Conservation (phyloP, 2,329 filamentous ascomycete genomes). For the Proliferodiscus dingleyae region DNA sequence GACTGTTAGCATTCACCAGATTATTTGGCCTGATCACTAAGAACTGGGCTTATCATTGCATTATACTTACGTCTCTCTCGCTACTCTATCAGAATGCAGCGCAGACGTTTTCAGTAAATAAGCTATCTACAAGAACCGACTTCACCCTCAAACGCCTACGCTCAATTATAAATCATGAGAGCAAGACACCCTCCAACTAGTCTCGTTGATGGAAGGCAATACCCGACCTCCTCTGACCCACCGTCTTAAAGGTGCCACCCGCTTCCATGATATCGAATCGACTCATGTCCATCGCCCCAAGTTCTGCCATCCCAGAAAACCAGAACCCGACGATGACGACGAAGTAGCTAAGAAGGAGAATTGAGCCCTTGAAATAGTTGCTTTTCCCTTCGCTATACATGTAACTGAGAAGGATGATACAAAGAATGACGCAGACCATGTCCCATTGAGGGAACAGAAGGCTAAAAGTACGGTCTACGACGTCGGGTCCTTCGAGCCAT, state of each 20-base stretch:
- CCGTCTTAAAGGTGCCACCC: constrained; percentile 31
- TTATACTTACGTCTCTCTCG: no score
- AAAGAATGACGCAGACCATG: constrained; percentile 94
- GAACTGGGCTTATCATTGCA: no score
- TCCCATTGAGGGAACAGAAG: constrained; percentile 99
- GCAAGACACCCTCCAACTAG: not conserved
- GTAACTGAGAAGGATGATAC: constrained; percentile 93
- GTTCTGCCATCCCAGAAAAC: constrained; percentile 56
- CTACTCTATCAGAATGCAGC: not conserved
- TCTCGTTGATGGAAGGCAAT: constrained; percentile 29
- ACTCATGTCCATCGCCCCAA: constrained; percentile 28
- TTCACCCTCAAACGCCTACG: constrained; percentile 24
- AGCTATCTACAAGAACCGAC: no score
- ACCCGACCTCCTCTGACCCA: constrained; percentile 27
- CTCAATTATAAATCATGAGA: constrained; percentile 20
- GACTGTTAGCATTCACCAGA: no score
- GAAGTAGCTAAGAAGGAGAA: constrained; percentile 85
- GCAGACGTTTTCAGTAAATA: no score
- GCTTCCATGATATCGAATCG: constrained; percentile 32
- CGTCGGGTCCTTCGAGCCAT: constrained; percentile 48
- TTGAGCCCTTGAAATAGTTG: constrained; percentile 99
- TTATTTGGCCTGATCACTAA: no score
- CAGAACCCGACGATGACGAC: constrained; percentile 92
- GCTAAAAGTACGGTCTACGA: constrained; percentile 65
- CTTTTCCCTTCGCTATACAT: constrained; percentile 99